Percentiles rank a stretch among this genome's conserved stretches.
Conservation (phyloP, 805 yeast species). For the Tetrapisispora namnaoensis region DNA sequence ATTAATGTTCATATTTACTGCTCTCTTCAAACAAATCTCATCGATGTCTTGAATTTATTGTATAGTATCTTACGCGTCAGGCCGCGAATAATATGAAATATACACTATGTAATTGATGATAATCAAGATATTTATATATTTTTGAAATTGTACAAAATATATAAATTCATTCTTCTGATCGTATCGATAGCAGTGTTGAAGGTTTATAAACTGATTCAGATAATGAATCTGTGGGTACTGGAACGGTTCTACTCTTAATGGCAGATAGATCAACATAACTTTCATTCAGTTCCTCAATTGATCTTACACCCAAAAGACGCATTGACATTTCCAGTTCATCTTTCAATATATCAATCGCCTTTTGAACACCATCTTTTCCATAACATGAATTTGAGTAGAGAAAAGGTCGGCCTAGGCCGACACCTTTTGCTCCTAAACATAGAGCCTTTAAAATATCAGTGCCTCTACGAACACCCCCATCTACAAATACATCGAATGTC, state of each 20-base stretch:
- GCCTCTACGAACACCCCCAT: conserved; percentile 64
- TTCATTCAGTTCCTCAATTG: conserved; percentile 49
- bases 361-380: conserved; percentile 56
- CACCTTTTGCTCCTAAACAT: conserved; percentile 62
- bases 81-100: too few relatives aligned
- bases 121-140: too few relatives aligned
- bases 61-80: too few relatives aligned
- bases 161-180: not conserved
- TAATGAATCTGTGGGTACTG: conserved; percentile 46
- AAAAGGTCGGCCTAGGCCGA: conserved; percentile 61
- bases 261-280: conserved; percentile 49
- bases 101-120: too few relatives aligned
- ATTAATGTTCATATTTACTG: too few relatives aligned
- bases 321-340: conserved; percentile 68
- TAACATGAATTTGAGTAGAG: conserved; percentile 53
- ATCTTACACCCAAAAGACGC: conserved; percentile 68
- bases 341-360: conserved; percentile 49
- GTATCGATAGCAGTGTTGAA: not conserved
- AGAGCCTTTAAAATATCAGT: conserved; percentile 57
- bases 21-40: too few relatives aligned
- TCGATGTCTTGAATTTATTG: too few relatives aligned
- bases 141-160: too few relatives aligned
- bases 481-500: conserved; percentile 49
- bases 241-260: conserved; percentile 33
- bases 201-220: conserved; percentile 40